phyloP scores from a whole-genome alignment of 179 eudicot genomes.

The Pouteria campechiana region DNA sequence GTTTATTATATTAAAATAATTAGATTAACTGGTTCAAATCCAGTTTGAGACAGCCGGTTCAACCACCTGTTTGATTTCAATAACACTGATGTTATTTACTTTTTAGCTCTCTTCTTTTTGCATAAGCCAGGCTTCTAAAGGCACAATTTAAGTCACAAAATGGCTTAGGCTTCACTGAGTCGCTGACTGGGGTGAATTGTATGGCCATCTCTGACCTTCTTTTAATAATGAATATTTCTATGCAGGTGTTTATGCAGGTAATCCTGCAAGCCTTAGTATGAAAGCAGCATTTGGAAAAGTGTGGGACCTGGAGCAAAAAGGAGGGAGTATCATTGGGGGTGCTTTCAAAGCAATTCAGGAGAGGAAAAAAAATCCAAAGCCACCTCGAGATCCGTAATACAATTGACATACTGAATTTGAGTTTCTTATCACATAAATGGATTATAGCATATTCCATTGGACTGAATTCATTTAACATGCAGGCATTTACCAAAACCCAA shows the following conservation, averaged over 20 bases:
- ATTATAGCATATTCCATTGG: background rate
- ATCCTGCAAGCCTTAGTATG: slow-evolving; percentile 84
- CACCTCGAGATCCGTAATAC: slow-evolving; percentile 58
- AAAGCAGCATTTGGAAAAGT: slow-evolving; percentile 87
- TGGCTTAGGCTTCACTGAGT: too few relatives aligned
- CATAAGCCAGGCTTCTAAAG: too few relatives aligned
- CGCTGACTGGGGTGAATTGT: too few relatives aligned
- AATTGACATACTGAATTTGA: background rate
- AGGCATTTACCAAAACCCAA: slow-evolving; percentile 75
- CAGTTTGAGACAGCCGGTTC: too few relatives aligned
- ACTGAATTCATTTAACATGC: slow-evolving; percentile 8
- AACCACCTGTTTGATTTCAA: too few relatives aligned
- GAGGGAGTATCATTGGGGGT: slow-evolving; percentile 78
- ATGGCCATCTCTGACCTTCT: too few relatives aligned
- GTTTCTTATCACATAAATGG: slow-evolving; percentile 2
- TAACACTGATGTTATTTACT: too few relatives aligned
- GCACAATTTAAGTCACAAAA: too few relatives aligned
- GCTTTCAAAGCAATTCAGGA: slow-evolving; percentile 55
- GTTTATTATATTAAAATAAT: too few relatives aligned
- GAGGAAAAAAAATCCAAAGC: slow-evolving; percentile 31
- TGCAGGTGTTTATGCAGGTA: slow-evolving; percentile 86
- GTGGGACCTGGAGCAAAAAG: slow-evolving; percentile 73
- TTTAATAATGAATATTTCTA: too few relatives aligned
- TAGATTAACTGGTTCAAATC: too few relatives aligned
- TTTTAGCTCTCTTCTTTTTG: too few relatives aligned